Percentiles rank a stretch among this genome's conserved stretches.
Conservation (phyloP, 495 filamentous ascomycete species). For the Penicilliopsis zonata region DNA sequence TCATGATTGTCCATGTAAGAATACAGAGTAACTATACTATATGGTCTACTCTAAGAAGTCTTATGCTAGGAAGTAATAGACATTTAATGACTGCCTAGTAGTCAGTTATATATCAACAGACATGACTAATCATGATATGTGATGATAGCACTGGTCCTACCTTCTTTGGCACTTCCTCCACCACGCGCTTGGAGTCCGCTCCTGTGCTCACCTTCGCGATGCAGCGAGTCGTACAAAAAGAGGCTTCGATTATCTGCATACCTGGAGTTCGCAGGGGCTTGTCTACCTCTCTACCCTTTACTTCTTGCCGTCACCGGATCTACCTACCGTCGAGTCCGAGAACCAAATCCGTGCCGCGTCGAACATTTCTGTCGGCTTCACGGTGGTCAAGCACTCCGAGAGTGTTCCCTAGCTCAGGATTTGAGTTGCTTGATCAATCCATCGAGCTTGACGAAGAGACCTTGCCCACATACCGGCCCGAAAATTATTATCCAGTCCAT, state of each 20-base stretch:
- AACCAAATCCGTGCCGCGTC: neutral
- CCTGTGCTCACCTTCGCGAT: neutral
- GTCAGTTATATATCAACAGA: too few species aligned
- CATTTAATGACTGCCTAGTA: too few species aligned
- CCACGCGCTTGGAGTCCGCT: neutral
- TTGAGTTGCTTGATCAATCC: conserved; percentile 8
- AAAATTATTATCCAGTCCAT: conserved; percentile 27
- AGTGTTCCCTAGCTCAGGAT: conserved; percentile 4
- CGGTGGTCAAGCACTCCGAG: neutral
- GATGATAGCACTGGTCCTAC: too few species aligned
- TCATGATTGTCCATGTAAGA: too few species aligned
- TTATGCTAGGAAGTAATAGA: too few species aligned
- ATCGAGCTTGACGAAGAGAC: conserved; percentile 25
- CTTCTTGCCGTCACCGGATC: conserved; percentile 1
- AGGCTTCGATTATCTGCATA: neutral
- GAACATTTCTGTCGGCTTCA: neutral
- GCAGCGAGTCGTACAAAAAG: neutral
- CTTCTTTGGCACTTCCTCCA: too few species aligned
- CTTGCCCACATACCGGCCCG: conserved; percentile 23
- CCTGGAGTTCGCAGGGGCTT: neutral
- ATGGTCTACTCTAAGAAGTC: too few species aligned
- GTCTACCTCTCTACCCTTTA: neutral
- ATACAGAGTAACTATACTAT: too few species aligned
- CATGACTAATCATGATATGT: too few species aligned
- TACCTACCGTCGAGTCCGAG: neutral